Conservation (phyloP, 1,284 basidiomycete species). For the Cutaneotrichosporon dermatis region DNA sequence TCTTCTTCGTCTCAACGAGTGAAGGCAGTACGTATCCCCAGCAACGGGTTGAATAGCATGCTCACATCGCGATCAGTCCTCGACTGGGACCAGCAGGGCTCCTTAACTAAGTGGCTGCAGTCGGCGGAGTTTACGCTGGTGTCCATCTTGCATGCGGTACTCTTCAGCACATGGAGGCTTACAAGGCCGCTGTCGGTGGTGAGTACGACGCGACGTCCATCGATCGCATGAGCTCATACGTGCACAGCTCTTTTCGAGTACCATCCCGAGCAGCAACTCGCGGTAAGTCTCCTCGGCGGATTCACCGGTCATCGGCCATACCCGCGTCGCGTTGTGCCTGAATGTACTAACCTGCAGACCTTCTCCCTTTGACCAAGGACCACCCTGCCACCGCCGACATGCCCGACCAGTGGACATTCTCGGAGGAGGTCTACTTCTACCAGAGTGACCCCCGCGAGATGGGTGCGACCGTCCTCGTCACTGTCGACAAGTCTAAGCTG, state of each 20-base stretch:
- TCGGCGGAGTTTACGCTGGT: conserved; percentile 44
- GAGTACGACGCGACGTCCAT: conserved; percentile 8
- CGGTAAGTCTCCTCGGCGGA: conserved; percentile 27
- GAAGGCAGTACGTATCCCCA: conserved; percentile 55
- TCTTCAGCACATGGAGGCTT: conserved; percentile 63
- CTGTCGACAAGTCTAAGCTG: conserved; percentile 65
- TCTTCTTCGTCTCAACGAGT: conserved; percentile 66
- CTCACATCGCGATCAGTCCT: conserved; percentile 53
- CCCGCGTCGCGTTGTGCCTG: not conserved
- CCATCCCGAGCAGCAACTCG: conserved; percentile 60
- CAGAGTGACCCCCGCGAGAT: conserved; percentile 65
- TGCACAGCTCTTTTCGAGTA: conserved; percentile 64
- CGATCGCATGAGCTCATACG: too few relatives aligned
- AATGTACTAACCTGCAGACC: conserved; percentile 53
- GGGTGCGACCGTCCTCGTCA: conserved; percentile 63
- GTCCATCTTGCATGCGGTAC: conserved; percentile 62
- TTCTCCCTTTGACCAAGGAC: conserved; percentile 58
- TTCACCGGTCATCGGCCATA: too few relatives aligned
- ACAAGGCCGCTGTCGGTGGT: conserved; percentile 54
- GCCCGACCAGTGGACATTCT: conserved; percentile 59
- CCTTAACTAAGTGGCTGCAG: conserved; percentile 63
- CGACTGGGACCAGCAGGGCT: conserved; percentile 57
- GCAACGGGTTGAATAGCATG: too few relatives aligned
- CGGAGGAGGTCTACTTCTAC: conserved; percentile 63
- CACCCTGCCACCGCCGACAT: conserved; percentile 66